phyloP scores from a whole-genome alignment of 2,329 filamentous ascomycete genomes.

The Beauveria sp. region DNA sequence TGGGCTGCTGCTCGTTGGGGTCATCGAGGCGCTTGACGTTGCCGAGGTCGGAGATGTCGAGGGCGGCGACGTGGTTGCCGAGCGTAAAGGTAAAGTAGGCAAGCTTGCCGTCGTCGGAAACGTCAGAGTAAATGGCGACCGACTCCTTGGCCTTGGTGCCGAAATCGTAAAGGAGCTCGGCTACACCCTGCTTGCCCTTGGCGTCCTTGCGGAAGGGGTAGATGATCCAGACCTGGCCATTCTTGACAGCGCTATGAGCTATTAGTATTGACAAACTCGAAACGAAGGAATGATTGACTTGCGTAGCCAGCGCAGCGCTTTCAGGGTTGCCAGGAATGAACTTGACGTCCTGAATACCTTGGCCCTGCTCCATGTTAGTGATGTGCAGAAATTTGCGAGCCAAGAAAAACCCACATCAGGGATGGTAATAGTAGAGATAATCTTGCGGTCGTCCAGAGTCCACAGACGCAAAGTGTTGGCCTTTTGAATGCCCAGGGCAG shows the following conservation, averaged over 20 bases:
- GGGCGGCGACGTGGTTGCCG: conserved; percentile 53
- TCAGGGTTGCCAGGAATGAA: conserved; percentile 55
- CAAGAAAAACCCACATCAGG: conserved; percentile 35
- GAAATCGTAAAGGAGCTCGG: conserved; percentile 51
- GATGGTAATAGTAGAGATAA: conserved; percentile 54
- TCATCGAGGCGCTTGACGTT: conserved; percentile 55
- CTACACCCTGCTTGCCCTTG: conserved; percentile 48
- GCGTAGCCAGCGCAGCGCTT: conserved; percentile 49
- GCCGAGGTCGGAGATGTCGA: conserved; percentile 53
- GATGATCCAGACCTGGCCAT: conserved; percentile 57
- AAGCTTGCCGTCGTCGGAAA: conserved; percentile 48
- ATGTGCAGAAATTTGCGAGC: not conserved
- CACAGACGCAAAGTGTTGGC: conserved; percentile 54
- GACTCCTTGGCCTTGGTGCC: conserved; percentile 47
- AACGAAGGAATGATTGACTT: conserved; percentile 2
- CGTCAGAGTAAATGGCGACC: conserved; percentile 53
- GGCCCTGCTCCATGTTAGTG: conserved; percentile 27
- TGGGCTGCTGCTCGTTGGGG: conserved; percentile 49
- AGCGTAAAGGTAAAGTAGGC: conserved; percentile 54
- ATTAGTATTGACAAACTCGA: not conserved
- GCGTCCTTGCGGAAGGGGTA: conserved; percentile 50
- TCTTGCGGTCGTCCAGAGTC: conserved; percentile 44
- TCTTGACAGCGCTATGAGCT: conserved; percentile 39
- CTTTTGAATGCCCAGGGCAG: conserved; percentile 39
- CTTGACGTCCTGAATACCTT: conserved; percentile 57